Conservation (phyloP, 2,329 filamentous ascomycete genomes). For the Tolypocladium sp. region DNA sequence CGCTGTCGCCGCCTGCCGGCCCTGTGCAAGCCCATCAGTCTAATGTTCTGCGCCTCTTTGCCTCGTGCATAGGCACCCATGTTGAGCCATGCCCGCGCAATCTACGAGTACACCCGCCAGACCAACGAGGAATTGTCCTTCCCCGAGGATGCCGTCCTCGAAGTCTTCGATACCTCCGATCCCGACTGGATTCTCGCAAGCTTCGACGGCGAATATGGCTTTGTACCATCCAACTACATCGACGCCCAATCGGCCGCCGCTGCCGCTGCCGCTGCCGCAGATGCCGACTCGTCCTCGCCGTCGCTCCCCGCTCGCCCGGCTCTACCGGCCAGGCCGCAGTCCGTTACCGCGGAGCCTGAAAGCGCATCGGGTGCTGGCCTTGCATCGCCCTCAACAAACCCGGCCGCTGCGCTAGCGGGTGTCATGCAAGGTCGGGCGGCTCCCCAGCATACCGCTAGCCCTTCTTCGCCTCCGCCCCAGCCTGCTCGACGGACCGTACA, state of each 20-base stretch:
- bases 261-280: constrained; percentile 32
- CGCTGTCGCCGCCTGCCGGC: background rate
- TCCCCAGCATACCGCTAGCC: constrained; percentile 16
- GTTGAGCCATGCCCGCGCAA: constrained; percentile 66
- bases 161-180: constrained; percentile 84
- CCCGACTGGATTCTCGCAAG: constrained; percentile 96
- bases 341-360: constrained; percentile 21
- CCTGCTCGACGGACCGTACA: constrained; percentile 13
- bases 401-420: constrained; percentile 45
- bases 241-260: constrained; percentile 46
- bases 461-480: constrained; percentile 14
- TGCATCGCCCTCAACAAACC: constrained; percentile 24
- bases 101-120: constrained; percentile 96
- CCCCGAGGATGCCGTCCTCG: constrained; percentile 72
- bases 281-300: constrained; percentile 27
- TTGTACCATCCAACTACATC: constrained; percentile 94
- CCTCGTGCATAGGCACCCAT: constrained; percentile 46
- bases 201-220: constrained; percentile 76
- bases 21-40: constrained; percentile 43
- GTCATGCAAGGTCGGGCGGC: constrained; percentile 41
- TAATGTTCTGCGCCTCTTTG: background rate
- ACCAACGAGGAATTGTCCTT: constrained; percentile 98
- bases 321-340: constrained; percentile 32
- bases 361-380: constrained; percentile 14
- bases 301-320: constrained; percentile 24